Evolutionary conservation across 2,329 filamentous ascomycete species (phyloP).

Genomic region (Diplodia mutila): DNA sequence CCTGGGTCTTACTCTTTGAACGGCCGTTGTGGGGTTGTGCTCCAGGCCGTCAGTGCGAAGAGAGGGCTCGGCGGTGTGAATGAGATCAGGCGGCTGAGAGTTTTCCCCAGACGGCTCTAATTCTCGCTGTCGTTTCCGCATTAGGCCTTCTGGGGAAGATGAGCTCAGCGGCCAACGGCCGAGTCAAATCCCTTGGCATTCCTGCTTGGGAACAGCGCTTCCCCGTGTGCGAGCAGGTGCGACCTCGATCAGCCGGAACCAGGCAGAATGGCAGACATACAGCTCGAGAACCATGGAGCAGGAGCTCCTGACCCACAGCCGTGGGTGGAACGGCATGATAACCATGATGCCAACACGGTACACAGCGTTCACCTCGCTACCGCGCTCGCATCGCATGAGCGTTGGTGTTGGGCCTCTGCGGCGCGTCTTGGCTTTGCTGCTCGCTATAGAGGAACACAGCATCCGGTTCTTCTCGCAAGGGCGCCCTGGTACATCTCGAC

Average conservation of each 20-base stretch:
- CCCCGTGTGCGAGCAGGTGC: neutral
- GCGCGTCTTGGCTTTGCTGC: neutral
- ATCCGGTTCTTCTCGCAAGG: neutral
- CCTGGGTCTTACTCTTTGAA: conserved; percentile 13
- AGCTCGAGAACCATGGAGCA: neutral
- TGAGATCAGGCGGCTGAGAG: neutral
- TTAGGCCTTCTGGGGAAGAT: conserved; percentile 2
- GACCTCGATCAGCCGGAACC: too few species aligned
- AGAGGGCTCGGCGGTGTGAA: neutral
- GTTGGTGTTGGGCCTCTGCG: conserved; percentile 2
- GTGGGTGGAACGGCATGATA: neutral
- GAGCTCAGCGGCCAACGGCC: conserved; percentile 17
- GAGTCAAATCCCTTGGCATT: neutral
- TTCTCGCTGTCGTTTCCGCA: neutral
- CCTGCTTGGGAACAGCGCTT: neutral
- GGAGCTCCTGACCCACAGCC: neutral
- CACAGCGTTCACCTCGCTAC: conserved; percentile 4
- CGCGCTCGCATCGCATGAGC: neutral
- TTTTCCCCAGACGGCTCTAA: neutral
- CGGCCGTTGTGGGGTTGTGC: neutral
- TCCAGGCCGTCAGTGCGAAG: neutral
- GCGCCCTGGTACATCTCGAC: neutral
- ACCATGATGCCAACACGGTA: neutral
- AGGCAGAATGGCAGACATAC: conserved; percentile 1
- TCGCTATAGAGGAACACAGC: neutral